Evolutionary conservation across 139 green algal genomes (phyloP).

Genomic region (Tetradesmus obliquus): DNA sequence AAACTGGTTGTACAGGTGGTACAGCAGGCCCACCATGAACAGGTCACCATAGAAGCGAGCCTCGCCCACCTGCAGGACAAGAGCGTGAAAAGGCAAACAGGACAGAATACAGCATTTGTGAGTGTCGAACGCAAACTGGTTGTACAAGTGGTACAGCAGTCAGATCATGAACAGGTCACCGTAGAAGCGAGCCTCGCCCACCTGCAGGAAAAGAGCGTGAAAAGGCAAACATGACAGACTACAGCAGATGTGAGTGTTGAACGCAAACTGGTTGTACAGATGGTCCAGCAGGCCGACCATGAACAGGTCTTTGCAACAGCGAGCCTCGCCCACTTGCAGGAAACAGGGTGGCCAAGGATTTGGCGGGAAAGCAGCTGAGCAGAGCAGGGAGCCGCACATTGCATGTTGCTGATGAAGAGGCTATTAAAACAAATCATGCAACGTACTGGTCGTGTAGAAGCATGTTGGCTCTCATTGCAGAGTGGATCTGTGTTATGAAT

Average conservation of each 20-base stretch:
- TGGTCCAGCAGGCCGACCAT: slow-evolving; percentile 98
- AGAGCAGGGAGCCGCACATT: too few relatives aligned
- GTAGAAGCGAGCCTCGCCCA: slow-evolving; percentile 86
- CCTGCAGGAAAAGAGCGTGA: too few relatives aligned
- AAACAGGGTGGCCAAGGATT: background rate
- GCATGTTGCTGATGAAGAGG: too few relatives aligned
- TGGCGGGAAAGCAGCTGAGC: background rate
- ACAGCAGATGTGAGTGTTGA: too few relatives aligned
- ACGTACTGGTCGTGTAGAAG: too few relatives aligned
- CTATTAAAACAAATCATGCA: too few relatives aligned
- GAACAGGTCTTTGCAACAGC: slow-evolving; percentile 90
- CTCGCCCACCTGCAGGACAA: slow-evolving; percentile 64
- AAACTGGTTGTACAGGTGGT: slow-evolving; percentile 99
- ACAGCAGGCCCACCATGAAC: slow-evolving; percentile 93
- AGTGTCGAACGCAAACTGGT: slow-evolving; percentile 69
- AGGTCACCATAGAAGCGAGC: slow-evolving; percentile 89
- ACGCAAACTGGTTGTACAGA: slow-evolving; percentile 99
- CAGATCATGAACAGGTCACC: slow-evolving; percentile 86
- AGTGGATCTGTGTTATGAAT: too few relatives aligned
- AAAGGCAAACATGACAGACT: too few relatives aligned
- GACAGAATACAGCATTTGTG: background rate
- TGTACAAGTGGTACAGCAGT: slow-evolving; percentile 99
- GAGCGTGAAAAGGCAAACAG: background rate
- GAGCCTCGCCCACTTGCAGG: slow-evolving; percentile 66
- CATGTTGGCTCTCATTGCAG: too few relatives aligned